Conservation (phyloP, 805 yeast genomes). For the Myxozyma nipponensis region DNA sequence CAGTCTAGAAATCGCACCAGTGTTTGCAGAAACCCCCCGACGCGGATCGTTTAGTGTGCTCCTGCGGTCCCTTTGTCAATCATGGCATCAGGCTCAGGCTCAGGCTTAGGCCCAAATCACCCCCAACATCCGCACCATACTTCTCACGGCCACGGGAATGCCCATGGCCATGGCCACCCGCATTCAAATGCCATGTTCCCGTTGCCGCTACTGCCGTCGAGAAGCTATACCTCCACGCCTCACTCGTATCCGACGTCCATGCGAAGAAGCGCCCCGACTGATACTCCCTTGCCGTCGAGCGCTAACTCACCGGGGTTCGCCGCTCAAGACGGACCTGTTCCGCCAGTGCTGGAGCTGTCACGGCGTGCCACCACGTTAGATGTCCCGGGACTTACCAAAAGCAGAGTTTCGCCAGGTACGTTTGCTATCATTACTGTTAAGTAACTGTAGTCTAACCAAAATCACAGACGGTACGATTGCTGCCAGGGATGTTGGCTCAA, state of each 20-base stretch:
- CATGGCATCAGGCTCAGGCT: too few species aligned
- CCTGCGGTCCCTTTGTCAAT: too few species aligned
- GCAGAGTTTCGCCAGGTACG: constrained; percentile 68
- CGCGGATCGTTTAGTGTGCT: too few species aligned
- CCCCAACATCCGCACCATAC: too few species aligned
- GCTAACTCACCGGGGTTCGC: constrained; percentile 21
- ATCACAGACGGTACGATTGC: constrained; percentile 31
- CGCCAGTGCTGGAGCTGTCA: constrained; percentile 22
- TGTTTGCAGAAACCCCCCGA: too few species aligned
- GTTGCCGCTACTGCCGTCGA: constrained; percentile 4
- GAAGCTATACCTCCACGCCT: constrained; percentile 15
- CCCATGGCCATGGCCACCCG: not conserved
- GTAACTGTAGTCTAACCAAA: not conserved
- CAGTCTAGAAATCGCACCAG: too few species aligned
- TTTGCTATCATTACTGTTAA: not conserved
- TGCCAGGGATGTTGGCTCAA: constrained; percentile 66
- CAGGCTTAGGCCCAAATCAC: too few species aligned
- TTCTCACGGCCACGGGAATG: too few species aligned
- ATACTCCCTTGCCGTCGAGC: constrained; percentile 23
- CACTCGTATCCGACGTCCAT: constrained; percentile 12
- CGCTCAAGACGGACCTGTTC: constrained; percentile 11
- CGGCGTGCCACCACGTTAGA: constrained; percentile 78
- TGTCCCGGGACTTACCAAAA: constrained; percentile 86
- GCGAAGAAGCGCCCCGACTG: constrained; percentile 21
- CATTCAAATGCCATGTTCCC: not conserved